These are phyloP conservation scores for Hericium erinaceus DNA, from an alignment of 768 basidiomycete genomes.

Conservation along the genomic window DNA sequence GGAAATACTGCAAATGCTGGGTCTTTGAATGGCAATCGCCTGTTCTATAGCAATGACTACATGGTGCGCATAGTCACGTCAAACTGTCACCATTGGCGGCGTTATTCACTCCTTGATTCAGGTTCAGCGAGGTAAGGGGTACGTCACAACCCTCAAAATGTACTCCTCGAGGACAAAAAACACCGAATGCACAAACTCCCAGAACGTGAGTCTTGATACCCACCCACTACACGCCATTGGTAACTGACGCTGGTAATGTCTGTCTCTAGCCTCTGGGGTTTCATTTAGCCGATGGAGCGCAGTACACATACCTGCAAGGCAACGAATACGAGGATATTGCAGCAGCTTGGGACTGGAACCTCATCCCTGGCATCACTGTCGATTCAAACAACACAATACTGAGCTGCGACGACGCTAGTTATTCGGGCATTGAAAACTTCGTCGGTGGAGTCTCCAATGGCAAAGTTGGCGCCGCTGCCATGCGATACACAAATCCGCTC, in stretches of 20 bases:
- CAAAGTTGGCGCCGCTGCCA: conserved; percentile 43
- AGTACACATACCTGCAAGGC: conserved; percentile 56
- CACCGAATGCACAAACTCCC: conserved; percentile 24
- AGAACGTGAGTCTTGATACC: conserved; percentile 16
- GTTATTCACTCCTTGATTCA: conserved; percentile 1
- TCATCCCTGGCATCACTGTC: conserved; percentile 63
- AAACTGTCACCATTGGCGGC: not conserved
- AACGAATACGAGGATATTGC: conserved; percentile 68
- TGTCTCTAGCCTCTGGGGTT: conserved; percentile 25
- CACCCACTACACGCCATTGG: not conserved
- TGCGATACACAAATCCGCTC: conserved; percentile 59
- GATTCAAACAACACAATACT: conserved; percentile 52
- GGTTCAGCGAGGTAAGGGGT: conserved; percentile 25
- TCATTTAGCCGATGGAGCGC: conserved; percentile 57
- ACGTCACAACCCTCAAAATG: conserved; percentile 25
- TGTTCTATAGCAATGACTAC: conserved; percentile 25
- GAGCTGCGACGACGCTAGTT: conserved; percentile 32
- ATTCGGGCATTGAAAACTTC: conserved; percentile 42
- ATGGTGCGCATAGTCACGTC: conserved; percentile 18
- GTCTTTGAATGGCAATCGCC: conserved; percentile 20
- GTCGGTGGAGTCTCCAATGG: conserved; percentile 63
- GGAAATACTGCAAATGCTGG: conserved; percentile 21
- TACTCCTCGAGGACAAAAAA: conserved; percentile 25
- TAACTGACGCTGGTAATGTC: not conserved
- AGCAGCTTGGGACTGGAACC: conserved; percentile 70